These are phyloP conservation scores for Fusarium pseudocircinatum DNA, from an alignment of 2,329 filamentous ascomycete genomes.

Conservation along the genomic window DNA sequence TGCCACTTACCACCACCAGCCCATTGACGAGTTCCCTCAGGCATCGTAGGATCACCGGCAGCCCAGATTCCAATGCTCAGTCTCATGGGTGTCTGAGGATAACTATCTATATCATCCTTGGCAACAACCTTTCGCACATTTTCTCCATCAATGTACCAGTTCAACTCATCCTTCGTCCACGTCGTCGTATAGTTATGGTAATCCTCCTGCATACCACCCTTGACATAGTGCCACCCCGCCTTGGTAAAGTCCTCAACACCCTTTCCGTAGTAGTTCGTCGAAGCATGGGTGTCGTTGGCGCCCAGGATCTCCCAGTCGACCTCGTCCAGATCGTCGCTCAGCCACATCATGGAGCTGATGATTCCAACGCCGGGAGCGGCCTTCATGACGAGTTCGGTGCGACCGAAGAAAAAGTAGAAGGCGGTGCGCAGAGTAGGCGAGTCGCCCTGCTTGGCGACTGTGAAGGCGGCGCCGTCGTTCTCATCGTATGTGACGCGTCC, in stretches of 20 bases:
- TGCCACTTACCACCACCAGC: slow-evolving; percentile 72
- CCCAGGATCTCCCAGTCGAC: slow-evolving; percentile 89
- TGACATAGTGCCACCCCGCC: slow-evolving; percentile 66
- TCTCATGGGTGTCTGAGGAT: slow-evolving; percentile 81
- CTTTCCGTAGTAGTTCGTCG: slow-evolving; percentile 85
- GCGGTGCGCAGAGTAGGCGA: slow-evolving; percentile 81
- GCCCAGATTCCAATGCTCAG: slow-evolving; percentile 75
- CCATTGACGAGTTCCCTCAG: slow-evolving; percentile 71
- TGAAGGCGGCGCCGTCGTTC: slow-evolving; percentile 75
- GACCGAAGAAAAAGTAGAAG: slow-evolving; percentile 89
- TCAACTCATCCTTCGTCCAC: slow-evolving; percentile 74
- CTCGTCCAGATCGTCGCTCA: slow-evolving; percentile 87
- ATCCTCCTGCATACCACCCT: slow-evolving; percentile 64
- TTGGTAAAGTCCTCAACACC: slow-evolving; percentile 71
- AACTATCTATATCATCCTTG: slow-evolving; percentile 68
- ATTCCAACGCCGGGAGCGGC: slow-evolving; percentile 79
- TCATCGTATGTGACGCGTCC: slow-evolving; percentile 70
- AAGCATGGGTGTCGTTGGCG: slow-evolving; percentile 67
- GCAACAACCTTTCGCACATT: slow-evolving; percentile 71
- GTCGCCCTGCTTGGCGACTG: slow-evolving; percentile 74
- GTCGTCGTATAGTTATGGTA: slow-evolving; percentile 81
- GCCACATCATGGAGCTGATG: slow-evolving; percentile 82
- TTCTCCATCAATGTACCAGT: slow-evolving; percentile 76
- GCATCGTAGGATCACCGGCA: slow-evolving; percentile 65
- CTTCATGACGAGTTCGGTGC: slow-evolving; percentile 81